Conservation (phyloP, 164 flowering plant genomes). For the Houttuynia cordata region DNA sequence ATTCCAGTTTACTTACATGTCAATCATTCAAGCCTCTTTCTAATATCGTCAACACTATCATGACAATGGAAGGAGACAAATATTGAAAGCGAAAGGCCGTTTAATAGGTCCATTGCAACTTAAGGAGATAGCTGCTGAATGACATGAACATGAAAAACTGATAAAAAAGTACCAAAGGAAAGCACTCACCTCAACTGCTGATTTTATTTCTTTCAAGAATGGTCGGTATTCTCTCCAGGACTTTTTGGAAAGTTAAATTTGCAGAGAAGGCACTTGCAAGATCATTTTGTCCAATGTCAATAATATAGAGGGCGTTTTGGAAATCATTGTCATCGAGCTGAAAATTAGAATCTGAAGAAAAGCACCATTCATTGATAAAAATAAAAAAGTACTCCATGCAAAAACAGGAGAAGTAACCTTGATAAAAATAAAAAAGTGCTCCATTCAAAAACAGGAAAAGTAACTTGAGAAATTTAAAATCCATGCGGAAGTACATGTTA, state of each 20-base stretch:
- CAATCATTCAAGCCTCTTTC: no score
- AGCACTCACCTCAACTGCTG: conserved; percentile 15
- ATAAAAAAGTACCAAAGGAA: neutral
- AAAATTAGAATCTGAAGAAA: conserved; percentile 15
- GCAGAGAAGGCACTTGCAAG: conserved; percentile 25
- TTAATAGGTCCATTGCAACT: neutral
- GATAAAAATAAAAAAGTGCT: no score
- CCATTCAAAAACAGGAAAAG: no score
- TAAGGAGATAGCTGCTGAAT: neutral
- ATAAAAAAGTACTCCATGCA: neutral
- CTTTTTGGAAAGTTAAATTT: conserved; percentile 20
- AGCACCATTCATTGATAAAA: neutral
- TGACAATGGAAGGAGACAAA: no score
- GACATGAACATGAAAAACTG: neutral
- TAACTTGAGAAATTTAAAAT: no score
- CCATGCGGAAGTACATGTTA: neutral
- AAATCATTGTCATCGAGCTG: conserved; percentile 28
- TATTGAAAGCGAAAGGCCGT: no score
- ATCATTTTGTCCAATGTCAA: conserved; percentile 61
- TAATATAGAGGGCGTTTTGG: conserved; percentile 34
- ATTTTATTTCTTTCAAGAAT: conserved; percentile 34
- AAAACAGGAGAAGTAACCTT: neutral
- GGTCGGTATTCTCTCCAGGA: conserved; percentile 30
- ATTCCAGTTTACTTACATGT: no score
- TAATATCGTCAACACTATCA: no score